Base-by-base conservation (phyloP, 257 asterid species). In the Cordia subcordata region DNA sequence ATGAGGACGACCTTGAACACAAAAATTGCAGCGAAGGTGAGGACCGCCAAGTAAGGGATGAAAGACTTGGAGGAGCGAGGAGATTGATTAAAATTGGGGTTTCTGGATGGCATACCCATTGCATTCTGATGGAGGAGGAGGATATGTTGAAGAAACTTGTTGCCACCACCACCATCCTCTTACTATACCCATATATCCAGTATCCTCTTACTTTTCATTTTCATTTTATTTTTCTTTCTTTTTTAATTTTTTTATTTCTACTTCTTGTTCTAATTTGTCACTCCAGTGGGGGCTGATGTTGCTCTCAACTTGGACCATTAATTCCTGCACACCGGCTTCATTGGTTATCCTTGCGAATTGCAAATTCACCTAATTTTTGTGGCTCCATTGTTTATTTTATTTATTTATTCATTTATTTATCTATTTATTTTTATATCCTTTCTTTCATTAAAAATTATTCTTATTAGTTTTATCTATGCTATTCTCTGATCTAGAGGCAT, bases 1-100 rank as follows among this genome's bases (percentile, higher is more conserved):
- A n/a, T n/a, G n/a, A n/a, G n/a, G n/a, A n/a, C 8, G 38, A 53
- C 57, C 57, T 53, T 53, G 39, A 53, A 53, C 10, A 53, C 57
- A 20, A 53, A 53, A 12, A 53, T 27, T 20, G 57, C 57, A 53
- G 57, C 38, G 10, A 53, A 53, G 15, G 33, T 4, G 35, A 53
- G 38, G 39, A 53, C 11, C 12, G 33, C 1, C 14, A 53, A 21
- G 39, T 53, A 53, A 53, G 57, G 57, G 17, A 12, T 12, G 11
- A 33, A 52, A 1, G 57, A 21, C n/a, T 53, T 53, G 35, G 57
- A 53, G 5, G n/a, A n/a, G n/a, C n/a, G n/a, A n/a, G 38, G 57
- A 21, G 6, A 20, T 21, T 53, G 57, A 53, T 42, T 42, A 8
- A 11, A 42, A n/a, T n/a, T n/a, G 35, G 54, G 16, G 33, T 53